phyloP scores from a whole-genome alignment of 2,329 filamentous ascomycete species.

The Ilyonectria destructans region DNA sequence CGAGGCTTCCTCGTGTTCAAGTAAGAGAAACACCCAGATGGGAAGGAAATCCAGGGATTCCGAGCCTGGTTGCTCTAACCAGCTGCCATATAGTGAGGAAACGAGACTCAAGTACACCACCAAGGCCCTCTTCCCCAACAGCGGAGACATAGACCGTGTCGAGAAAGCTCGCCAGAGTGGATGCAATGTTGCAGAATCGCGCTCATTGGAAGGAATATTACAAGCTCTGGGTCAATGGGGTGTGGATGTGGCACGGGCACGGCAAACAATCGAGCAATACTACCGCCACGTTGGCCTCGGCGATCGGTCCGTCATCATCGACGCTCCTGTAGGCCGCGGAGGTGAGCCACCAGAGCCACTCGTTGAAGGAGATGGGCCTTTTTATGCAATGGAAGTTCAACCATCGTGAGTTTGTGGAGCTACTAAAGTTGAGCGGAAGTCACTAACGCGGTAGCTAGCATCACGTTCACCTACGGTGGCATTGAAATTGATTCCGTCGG shows the following conservation, averaged over 20 bases:
- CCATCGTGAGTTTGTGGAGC: background rate
- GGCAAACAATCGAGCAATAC: slow-evolving; percentile 2
- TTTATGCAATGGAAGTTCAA: slow-evolving; percentile 3
- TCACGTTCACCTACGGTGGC: slow-evolving; percentile 2
- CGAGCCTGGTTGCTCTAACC: too few relatives aligned
- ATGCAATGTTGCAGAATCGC: background rate
- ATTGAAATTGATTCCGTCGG: background rate
- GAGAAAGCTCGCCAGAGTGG: slow-evolving; percentile 2
- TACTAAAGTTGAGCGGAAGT: too few relatives aligned
- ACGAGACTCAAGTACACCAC: background rate
- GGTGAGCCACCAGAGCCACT: slow-evolving; percentile 1
- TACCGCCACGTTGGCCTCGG: background rate
- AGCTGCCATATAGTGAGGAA: background rate
- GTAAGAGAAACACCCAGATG: background rate
- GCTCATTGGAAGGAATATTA: background rate
- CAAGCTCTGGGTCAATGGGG: background rate
- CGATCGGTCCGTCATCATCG: background rate
- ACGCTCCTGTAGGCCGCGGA: background rate
- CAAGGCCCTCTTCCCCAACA: background rate
- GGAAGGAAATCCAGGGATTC: too few relatives aligned
- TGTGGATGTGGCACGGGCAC: background rate
- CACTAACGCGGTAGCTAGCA: background rate
- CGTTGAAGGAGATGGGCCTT: slow-evolving; percentile 1
- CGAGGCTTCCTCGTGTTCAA: background rate
- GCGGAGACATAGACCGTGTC: background rate